Evolutionary conservation across 2,329 filamentous ascomycete species (phyloP), one percentile per base, ranked within the genome.

Genomic region (Fusarium sp.): DNA sequence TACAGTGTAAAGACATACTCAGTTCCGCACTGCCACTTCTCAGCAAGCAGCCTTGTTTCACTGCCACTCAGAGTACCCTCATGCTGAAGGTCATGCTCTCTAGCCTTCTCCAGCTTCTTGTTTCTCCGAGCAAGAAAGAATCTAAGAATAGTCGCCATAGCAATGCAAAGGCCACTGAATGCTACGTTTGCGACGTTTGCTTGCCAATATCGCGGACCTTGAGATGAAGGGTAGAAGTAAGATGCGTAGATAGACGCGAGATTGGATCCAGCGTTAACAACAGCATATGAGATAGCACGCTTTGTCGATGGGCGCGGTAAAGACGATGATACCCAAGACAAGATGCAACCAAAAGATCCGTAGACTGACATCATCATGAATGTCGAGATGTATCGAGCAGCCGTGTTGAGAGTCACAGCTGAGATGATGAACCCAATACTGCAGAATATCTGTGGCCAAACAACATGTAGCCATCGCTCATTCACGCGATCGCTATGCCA

Each of bases 301-400:
- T 68, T 68, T 20, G 63, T 68, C 3, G 62, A 67, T 1, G 63
- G 66, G 8, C 66, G 66, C 2, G 66, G 66, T 3, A 68, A 6
- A 2, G 66, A 68, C 0, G 63, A 62, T 6, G 66, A 68, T 1
- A 68, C 66, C 66, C 63, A 68, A 0, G 66, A 68, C 4, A 67
- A 12, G 3, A 69, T 69, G 22, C 66, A 67, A 0, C 66, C 62
- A 20, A 68, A 68, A 2, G 66, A 67, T 14, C 66, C 66, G 3
- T 68, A 67, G 12, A 68, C 55, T 2, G 66, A 67, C 66, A 68
- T 68, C 66, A 68, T 67, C 66, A 68, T 61, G 36, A 68, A 67
- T 0, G 66, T 68, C 5, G 66, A 44, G 41, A 67, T 68, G 5
- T 67, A 68, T 1, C 66, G 24, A n/a, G 66, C 66, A 4, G 66